Evolutionary conservation across 2,329 filamentous ascomycete species (phyloP).

Genomic region (Fusarium cicatricum): DNA sequence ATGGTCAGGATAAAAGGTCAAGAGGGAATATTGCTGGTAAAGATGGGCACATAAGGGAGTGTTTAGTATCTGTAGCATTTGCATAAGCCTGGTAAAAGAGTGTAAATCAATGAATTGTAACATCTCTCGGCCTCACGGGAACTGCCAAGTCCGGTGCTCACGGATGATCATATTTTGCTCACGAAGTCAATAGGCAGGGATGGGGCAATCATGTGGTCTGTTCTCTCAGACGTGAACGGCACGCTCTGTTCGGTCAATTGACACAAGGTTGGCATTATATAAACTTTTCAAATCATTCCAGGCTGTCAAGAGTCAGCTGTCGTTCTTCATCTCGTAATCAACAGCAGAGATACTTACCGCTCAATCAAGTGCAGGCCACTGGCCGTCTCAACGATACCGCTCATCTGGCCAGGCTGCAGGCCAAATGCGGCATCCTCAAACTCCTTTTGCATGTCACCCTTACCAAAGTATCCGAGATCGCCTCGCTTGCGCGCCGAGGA

Average conservation of each 20-base stretch:
- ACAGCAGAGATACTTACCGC: conserved; percentile 65
- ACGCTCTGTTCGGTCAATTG: conserved; percentile 32
- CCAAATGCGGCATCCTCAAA: conserved; percentile 96
- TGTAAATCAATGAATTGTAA: conserved; percentile 8
- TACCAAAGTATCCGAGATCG: conserved; percentile 93
- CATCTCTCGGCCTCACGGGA: neutral
- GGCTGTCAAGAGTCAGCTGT: conserved; percentile 15
- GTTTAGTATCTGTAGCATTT: conserved; percentile 19
- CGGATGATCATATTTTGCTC: neutral
- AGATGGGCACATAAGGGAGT: conserved; percentile 2
- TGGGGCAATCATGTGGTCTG: neutral
- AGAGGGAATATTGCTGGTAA: conserved; percentile 11
- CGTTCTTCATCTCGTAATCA: neutral
- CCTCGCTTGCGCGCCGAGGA: conserved; percentile 94
- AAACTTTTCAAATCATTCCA: conserved; percentile 26
- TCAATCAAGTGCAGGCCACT: conserved; percentile 97
- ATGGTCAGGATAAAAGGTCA: conserved; percentile 20
- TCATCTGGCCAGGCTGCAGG: conserved; percentile 87
- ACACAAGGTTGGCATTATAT: conserved; percentile 21
- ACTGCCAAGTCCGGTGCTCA: neutral
- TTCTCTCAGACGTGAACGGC: conserved; percentile 4
- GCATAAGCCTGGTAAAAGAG: conserved; percentile 12
- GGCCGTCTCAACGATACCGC: conserved; percentile 86
- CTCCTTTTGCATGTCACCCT: conserved; percentile 97
- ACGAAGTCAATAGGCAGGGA: neutral